Evolutionary conservation across 2,329 filamentous ascomycete genomes (phyloP).

Genomic region (Bipolaris zeicola): DNA sequence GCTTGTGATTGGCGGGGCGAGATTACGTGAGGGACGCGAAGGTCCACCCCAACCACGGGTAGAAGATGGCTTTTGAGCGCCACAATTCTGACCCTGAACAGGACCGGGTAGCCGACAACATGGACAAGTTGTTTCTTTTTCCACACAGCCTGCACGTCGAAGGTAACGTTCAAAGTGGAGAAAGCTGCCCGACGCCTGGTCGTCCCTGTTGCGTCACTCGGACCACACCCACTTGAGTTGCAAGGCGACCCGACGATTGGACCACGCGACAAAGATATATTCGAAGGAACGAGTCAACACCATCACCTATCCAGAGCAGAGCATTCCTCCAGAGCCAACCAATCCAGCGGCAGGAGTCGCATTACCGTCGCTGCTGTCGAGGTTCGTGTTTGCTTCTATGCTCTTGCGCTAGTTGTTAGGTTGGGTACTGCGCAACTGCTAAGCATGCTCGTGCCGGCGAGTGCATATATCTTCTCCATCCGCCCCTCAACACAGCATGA

Average conservation of each 20-base stretch:
- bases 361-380: not conserved
- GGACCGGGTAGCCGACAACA: slow-evolving; percentile 1
- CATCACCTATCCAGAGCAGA: not conserved
- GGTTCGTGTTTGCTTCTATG: slow-evolving; percentile 1
- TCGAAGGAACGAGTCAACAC: not conserved
- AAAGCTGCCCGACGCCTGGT: not conserved
- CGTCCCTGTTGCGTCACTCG: not conserved
- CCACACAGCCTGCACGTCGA: slow-evolving; percentile 3
- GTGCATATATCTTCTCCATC: not conserved
- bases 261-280: slow-evolving; percentile 3
- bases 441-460: slow-evolving; percentile 11
- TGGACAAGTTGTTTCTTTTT: slow-evolving; percentile 3
- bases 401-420: slow-evolving; percentile 11
- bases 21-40: slow-evolving; percentile 22
- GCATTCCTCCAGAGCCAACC: not conserved
- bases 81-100: slow-evolving; percentile 12
- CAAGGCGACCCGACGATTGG: slow-evolving; percentile 1
- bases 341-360: not conserved
- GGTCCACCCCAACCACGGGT: slow-evolving; percentile 9
- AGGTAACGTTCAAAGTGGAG: slow-evolving; percentile 7
- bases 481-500: slow-evolving; percentile 5
- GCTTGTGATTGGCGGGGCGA: slow-evolving; percentile 14
- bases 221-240: not conserved
- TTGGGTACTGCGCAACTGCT: slow-evolving; percentile 7
- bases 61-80: slow-evolving; percentile 9